These are phyloP conservation scores for Aspergillus avenaceus DNA, from an alignment of 495 filamentous ascomycete genomes.

Conservation along the genomic window DNA sequence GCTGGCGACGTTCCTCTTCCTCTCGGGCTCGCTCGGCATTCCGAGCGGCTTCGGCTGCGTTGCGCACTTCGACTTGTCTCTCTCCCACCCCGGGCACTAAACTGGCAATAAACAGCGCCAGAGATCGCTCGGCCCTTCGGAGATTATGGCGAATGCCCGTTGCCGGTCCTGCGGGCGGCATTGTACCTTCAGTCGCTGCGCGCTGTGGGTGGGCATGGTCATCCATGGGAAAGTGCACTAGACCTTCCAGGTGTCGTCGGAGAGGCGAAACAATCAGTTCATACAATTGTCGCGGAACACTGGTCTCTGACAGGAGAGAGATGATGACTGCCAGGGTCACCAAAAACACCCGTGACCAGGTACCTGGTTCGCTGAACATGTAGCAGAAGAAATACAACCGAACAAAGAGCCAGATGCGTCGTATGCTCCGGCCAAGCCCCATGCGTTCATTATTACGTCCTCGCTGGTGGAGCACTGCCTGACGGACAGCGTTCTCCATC, in stretches of 20 bases:
- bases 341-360: constrained; percentile 65
- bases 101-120: constrained; percentile 81
- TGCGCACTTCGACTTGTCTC: constrained; percentile 68
- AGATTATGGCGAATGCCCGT: constrained; percentile 40
- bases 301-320: constrained; percentile 63
- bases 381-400: constrained; percentile 74
- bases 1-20: constrained; percentile 20
- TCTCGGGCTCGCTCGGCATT: constrained; percentile 46
- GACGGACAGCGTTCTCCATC: constrained; percentile 34
- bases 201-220: constrained; percentile 13
- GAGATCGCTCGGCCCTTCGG: constrained; percentile 64
- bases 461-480: constrained; percentile 37
- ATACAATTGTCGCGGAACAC: constrained; percentile 54
- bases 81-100: constrained; percentile 83
- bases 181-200: constrained; percentile 13
- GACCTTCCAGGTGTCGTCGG: constrained; percentile 64
- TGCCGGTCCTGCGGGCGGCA: constrained; percentile 10
- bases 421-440: constrained; percentile 46
- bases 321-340: constrained; percentile 54
- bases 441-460: constrained; percentile 38
- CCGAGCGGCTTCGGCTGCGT: constrained; percentile 55
- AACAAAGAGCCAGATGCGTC: constrained; percentile 73
- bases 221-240: constrained; percentile 54
- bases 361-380: constrained; percentile 69
- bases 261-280: constrained; percentile 57